phyloP scores from a whole-genome alignment of 1,284 basidiomycete genomes.

The Abortiporus biennis region DNA sequence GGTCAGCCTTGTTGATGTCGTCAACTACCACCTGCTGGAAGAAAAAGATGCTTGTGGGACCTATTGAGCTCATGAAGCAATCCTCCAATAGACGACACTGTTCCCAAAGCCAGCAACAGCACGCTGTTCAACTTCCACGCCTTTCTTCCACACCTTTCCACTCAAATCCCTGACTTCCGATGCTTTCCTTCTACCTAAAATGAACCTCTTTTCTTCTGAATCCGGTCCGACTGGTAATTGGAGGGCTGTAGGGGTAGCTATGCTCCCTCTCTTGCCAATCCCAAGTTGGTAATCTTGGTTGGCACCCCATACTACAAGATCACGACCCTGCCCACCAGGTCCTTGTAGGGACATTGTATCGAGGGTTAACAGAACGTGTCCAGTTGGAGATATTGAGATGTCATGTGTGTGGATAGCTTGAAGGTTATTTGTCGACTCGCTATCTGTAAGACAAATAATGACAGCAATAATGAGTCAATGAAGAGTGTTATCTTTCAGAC shows the following conservation, averaged over 20 bases:
- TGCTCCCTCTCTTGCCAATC: slow-evolving; percentile 75
- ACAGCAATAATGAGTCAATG: not conserved
- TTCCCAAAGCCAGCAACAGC: slow-evolving; percentile 58
- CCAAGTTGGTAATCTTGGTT: slow-evolving; percentile 80
- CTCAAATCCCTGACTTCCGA: slow-evolving; percentile 55
- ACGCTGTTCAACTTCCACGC: slow-evolving; percentile 65
- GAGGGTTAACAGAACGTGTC: slow-evolving; percentile 76
- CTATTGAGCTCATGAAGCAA: slow-evolving; percentile 34
- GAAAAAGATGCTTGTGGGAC: no score
- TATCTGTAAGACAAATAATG: slow-evolving; percentile 43
- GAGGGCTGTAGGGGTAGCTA: slow-evolving; percentile 60
- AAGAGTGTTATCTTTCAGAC: slow-evolving; percentile 1
- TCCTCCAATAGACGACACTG: slow-evolving; percentile 74
- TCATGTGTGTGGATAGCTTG: slow-evolving; percentile 66
- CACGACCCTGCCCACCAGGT: slow-evolving; percentile 43
- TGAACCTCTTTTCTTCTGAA: slow-evolving; percentile 54
- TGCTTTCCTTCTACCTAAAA: slow-evolving; percentile 46
- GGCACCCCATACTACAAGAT: slow-evolving; percentile 64
- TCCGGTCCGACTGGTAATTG: slow-evolving; percentile 42
- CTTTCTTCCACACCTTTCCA: slow-evolving; percentile 62
- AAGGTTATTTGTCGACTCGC: slow-evolving; percentile 54
- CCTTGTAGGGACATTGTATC: slow-evolving; percentile 53
- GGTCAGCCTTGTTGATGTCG: no score
- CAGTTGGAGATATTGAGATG: slow-evolving; percentile 70
- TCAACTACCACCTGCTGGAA: no score